A percentile compares a stretch with the other conserved stretches of the same genome.
Evolutionary conservation across 2,329 filamentous ascomycete genomes (phyloP).

Genomic region (Cordyceps cateniannulata): DNA sequence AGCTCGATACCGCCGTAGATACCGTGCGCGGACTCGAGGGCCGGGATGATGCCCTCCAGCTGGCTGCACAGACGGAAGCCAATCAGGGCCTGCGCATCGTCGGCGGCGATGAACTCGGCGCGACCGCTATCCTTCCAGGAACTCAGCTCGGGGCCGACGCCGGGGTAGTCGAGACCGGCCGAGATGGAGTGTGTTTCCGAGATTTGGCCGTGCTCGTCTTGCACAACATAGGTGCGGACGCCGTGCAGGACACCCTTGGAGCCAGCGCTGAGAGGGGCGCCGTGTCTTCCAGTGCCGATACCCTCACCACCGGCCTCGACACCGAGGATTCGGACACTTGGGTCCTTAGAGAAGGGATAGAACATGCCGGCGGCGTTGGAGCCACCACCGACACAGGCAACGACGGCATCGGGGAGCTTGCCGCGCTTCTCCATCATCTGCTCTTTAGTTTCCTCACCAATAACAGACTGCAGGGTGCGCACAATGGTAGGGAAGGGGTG

Average conservation of each 20-base stretch:
- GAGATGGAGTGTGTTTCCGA: constrained; percentile 93
- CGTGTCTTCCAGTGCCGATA: constrained; percentile 76
- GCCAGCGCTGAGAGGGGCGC: constrained; percentile 79
- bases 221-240: constrained; percentile 90
- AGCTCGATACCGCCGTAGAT: constrained; percentile 84
- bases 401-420: constrained; percentile 90
- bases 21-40: constrained; percentile 88
- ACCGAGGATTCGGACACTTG: constrained; percentile 78
- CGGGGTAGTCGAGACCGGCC: constrained; percentile 93
- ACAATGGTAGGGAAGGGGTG: constrained; percentile 98
- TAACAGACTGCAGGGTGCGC: constrained; percentile 94
- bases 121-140: constrained; percentile 87
- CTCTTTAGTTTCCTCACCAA: constrained; percentile 87
- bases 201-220: constrained; percentile 90
- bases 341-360: constrained; percentile 86
- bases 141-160: constrained; percentile 87
- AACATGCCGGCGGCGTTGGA: constrained; percentile 98
- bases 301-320: constrained; percentile 96
- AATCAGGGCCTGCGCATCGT: constrained; percentile 81
- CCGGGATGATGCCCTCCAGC: constrained; percentile 94
- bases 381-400: constrained; percentile 93
- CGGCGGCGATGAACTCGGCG: constrained; percentile 84
- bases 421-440: constrained; percentile 81
- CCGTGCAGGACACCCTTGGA: constrained; percentile 92
- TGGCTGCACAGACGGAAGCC: constrained; percentile 82